Conservation (phyloP, 2,329 filamentous ascomycete genomes). For the Trichophyton schoenleinii region DNA sequence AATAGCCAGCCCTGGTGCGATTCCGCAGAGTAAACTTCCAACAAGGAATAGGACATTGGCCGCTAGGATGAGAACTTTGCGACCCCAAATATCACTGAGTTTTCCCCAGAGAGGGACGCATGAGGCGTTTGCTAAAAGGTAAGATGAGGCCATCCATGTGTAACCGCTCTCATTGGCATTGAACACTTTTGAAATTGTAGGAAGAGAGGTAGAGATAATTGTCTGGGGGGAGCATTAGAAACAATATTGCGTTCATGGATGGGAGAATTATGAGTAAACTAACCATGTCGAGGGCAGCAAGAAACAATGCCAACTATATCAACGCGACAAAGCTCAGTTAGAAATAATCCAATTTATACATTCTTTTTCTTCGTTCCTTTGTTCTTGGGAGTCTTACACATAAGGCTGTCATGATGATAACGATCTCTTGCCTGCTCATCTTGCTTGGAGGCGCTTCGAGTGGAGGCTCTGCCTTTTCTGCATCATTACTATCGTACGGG, state of each 20-base stretch:
- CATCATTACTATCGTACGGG: neutral
- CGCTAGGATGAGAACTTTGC: conserved; percentile 50
- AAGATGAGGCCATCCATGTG: conserved; percentile 29
- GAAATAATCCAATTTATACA: neutral
- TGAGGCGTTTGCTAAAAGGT: conserved; percentile 25
- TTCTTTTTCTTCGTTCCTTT: neutral
- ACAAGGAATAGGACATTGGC: conserved; percentile 52
- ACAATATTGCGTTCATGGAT: neutral
- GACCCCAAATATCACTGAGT: conserved; percentile 54
- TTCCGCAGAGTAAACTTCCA: conserved; percentile 47
- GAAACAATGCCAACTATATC: conserved; percentile 43
- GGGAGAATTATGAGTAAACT: conserved; percentile 2
- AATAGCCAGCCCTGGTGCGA: conserved; percentile 47
- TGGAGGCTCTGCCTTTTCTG: conserved; percentile 5
- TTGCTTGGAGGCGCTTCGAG: conserved; percentile 2
- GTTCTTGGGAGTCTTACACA: conserved; percentile 10
- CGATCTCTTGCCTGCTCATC: conserved; percentile 11
- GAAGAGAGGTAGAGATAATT: conserved; percentile 26
- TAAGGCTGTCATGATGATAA: conserved; percentile 12
- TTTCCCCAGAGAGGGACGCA: conserved; percentile 46
- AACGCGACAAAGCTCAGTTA: neutral
- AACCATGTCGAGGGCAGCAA: conserved; percentile 49
- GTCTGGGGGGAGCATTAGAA: conserved; percentile 13
- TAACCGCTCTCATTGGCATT: conserved; percentile 24
- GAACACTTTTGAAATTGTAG: conserved; percentile 24